Percentiles rank a stretch among this genome's conserved stretches.
These are phyloP conservation scores for Penicillium riverlandense DNA, from an alignment of 495 filamentous ascomycete genomes.

Conservation along the genomic window DNA sequence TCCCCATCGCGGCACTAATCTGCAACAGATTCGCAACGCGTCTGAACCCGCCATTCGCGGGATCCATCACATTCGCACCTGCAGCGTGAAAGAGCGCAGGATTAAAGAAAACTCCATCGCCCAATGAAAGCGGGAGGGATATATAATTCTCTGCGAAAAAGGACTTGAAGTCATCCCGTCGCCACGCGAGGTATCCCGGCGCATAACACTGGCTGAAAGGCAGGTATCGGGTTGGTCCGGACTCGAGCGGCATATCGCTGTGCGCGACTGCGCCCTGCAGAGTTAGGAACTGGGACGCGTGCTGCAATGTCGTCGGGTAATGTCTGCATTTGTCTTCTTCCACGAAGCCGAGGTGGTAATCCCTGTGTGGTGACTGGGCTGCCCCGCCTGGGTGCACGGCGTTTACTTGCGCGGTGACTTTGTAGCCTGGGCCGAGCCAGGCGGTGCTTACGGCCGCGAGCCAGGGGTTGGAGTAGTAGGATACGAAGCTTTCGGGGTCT, in stretches of 20 bases:
- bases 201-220: slow-evolving; percentile 47
- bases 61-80: slow-evolving; percentile 37
- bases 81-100: slow-evolving; percentile 52
- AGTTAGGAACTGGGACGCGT: slow-evolving; percentile 41
- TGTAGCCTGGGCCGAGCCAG: slow-evolving; percentile 48
- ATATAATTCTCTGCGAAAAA: slow-evolving; percentile 43
- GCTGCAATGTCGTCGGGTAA: slow-evolving; percentile 39
- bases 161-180: slow-evolving; percentile 33
- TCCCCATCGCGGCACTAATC: slow-evolving; percentile 49
- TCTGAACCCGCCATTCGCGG: slow-evolving; percentile 22
- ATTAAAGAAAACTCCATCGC: slow-evolving; percentile 51
- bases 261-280: slow-evolving; percentile 53
- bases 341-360: slow-evolving; percentile 54
- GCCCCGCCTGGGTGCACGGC: slow-evolving; percentile 45
- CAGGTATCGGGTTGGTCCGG: slow-evolving; percentile 47
- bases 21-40: slow-evolving; percentile 48
- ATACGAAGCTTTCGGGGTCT: slow-evolving; percentile 37
- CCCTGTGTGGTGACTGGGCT: slow-evolving; percentile 45
- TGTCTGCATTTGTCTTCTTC: slow-evolving; percentile 20
- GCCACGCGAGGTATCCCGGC: slow-evolving; percentile 45
- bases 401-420: slow-evolving; percentile 50
- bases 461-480: slow-evolving; percentile 50
- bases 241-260: slow-evolving; percentile 44
- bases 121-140: slow-evolving; percentile 34
- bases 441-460: slow-evolving; percentile 34